phyloP scores from a whole-genome alignment of 2,329 filamentous ascomycete genomes.

The Neofusicoccum parvum region DNA sequence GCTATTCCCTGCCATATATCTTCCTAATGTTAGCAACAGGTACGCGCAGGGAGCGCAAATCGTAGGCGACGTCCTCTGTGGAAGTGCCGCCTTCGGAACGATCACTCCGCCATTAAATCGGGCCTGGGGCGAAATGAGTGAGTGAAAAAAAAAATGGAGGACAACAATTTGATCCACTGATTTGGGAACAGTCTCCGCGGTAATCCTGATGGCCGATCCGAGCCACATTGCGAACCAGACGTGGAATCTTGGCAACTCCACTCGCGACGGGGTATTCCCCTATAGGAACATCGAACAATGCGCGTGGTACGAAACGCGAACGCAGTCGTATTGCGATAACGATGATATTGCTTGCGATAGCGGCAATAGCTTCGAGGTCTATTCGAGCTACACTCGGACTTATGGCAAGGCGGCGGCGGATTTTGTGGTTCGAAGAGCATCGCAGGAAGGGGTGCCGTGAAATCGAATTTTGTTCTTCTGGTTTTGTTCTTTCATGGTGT shows the following conservation, averaged over 20 bases:
- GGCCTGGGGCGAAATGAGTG: not conserved
- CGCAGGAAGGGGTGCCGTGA: not conserved
- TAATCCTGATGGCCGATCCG: slow-evolving; percentile 1
- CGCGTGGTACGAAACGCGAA: not conserved
- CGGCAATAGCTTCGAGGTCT: not conserved
- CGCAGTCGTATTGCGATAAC: not conserved
- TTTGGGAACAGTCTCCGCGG: not conserved
- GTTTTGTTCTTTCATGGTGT: not conserved
- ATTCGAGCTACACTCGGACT: not conserved
- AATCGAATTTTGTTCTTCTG: not conserved
- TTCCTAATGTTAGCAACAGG: not conserved
- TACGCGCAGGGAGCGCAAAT: not conserved
- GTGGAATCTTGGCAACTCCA: not conserved
- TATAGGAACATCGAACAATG: not conserved
- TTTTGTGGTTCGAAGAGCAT: not conserved
- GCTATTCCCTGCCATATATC: not conserved
- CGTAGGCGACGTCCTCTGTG: not conserved
- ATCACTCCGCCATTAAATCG: not conserved
- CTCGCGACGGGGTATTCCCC: not conserved
- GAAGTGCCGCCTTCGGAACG: not conserved
- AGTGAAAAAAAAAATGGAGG: not conserved
- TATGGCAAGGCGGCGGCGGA: not conserved
- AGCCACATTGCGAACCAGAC: not conserved
- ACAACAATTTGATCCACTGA: not conserved
- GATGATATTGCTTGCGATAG: not conserved